Evolutionary conservation across 768 basidiomycete genomes (phyloP).

Genomic region (Mycena indigotica): DNA sequence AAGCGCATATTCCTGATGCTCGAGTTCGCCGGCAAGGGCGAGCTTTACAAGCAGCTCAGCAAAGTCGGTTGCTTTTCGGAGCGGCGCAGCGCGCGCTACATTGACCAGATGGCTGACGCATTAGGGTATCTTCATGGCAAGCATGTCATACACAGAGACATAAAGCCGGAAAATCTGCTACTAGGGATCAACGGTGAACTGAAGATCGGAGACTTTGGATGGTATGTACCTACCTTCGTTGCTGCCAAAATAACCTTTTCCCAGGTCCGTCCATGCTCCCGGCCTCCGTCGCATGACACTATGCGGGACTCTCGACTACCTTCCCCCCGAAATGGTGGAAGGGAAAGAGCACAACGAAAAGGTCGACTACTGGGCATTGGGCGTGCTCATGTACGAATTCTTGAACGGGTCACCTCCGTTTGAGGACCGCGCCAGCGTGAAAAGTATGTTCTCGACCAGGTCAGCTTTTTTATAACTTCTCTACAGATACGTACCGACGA

Average conservation of each 20-base stretch:
- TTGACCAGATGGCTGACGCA: conserved; percentile 98
- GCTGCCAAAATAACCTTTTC: background rate
- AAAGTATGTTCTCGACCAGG: conserved; percentile 38
- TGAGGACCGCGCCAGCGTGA: conserved; percentile 75
- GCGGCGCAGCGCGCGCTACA: conserved; percentile 82
- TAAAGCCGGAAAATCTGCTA: conserved; percentile 97
- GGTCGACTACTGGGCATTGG: conserved; percentile 96
- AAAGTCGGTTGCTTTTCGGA: conserved; percentile 70
- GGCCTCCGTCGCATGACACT: conserved; percentile 86
- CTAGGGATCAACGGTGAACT: conserved; percentile 94
- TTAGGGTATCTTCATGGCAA: conserved; percentile 89
- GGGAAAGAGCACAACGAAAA: conserved; percentile 83
- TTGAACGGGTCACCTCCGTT: conserved; percentile 79
- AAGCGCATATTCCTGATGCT: conserved; percentile 83
- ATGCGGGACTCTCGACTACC: conserved; percentile 94
- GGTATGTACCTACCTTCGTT: conserved; percentile 52
- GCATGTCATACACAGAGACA: conserved; percentile 98
- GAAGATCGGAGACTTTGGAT: conserved; percentile 98
- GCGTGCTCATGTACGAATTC: conserved; percentile 96
- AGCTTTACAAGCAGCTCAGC: conserved; percentile 78
- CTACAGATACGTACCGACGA: conserved; percentile 65
- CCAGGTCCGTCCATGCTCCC: conserved; percentile 61
- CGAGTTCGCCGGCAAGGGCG: conserved; percentile 80
- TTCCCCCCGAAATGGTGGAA: conserved; percentile 99
- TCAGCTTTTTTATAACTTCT: conserved; percentile 1